These are phyloP conservation scores for Thoreauomyces humboldtii DNA, from an alignment of 192 early-diverging fungal genomes.

Conservation along the genomic window DNA sequence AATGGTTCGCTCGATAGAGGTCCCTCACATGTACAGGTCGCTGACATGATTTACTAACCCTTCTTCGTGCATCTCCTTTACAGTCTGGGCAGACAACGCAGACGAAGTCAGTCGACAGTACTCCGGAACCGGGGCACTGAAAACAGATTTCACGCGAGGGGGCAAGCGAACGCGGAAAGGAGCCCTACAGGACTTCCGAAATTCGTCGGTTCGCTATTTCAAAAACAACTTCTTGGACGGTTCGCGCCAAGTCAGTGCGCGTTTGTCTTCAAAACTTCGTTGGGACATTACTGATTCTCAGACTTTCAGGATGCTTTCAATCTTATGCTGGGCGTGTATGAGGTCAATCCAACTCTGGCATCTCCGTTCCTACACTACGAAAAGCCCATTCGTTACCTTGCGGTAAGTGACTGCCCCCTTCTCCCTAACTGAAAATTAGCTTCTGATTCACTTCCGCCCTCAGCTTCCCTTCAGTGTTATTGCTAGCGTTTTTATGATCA, in stretches of 20 bases:
- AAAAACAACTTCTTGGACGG: slow-evolving; percentile 97
- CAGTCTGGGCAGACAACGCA: slow-evolving; percentile 99
- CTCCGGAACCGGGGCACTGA: slow-evolving; percentile 94
- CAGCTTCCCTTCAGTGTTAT: slow-evolving; percentile 30
- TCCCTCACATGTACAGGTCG: background rate
- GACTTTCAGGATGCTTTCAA: slow-evolving; percentile 77
- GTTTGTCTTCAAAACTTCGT: background rate
- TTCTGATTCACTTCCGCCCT: background rate
- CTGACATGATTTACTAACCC: background rate
- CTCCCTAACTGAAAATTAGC: no score
- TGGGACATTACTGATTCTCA: background rate
- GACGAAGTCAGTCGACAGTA: slow-evolving; percentile 88
- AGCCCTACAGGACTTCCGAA: slow-evolving; percentile 75
- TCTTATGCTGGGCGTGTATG: slow-evolving; percentile 73
- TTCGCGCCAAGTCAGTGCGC: slow-evolving; percentile 60
- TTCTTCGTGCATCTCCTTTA: slow-evolving; percentile 32
- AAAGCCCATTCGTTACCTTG: slow-evolving; percentile 19
- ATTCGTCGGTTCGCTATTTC: slow-evolving; percentile 82
- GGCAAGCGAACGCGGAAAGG: slow-evolving; percentile 85
- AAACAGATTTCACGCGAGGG: slow-evolving; percentile 97
- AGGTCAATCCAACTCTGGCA: slow-evolving; percentile 31
- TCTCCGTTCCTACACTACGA: slow-evolving; percentile 26
- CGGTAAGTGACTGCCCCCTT: slow-evolving; percentile 18
- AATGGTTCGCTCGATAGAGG: slow-evolving; percentile 47
- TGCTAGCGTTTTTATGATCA: slow-evolving; percentile 27